Percentiles rank a stretch among this genome's conserved stretches.
Conservation (phyloP, 176 grass and related monocot species). For the Ampelocalamus luodianensis region DNA sequence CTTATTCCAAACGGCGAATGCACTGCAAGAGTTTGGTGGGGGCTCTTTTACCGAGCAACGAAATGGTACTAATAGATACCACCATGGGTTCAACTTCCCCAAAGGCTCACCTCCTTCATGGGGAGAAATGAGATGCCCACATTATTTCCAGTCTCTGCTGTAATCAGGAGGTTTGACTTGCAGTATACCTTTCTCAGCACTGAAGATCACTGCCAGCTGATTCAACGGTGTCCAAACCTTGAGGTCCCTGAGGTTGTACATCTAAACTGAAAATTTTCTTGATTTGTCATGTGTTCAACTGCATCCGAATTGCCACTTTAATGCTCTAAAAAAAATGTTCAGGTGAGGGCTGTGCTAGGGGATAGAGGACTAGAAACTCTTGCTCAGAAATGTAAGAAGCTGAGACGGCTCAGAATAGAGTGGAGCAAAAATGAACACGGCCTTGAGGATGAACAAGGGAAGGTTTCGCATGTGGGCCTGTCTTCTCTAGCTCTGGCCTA, state of each 20-base stretch:
- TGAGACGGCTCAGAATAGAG: too few species aligned
- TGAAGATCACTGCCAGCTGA: background rate
- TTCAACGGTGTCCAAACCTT: background rate
- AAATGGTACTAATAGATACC: slow-evolving; percentile 16
- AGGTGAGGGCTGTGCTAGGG: slow-evolving; percentile 29
- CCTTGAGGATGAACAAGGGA: slow-evolving; percentile 29
- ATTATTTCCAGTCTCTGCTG: background rate
- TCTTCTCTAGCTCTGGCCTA: slow-evolving; percentile 9
- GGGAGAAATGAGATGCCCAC: slow-evolving; percentile 23
- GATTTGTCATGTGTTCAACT: background rate
- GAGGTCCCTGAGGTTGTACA: background rate
- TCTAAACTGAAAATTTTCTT: background rate
- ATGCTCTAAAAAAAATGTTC: background rate
- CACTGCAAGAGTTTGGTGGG: background rate
- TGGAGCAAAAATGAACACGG: slow-evolving; percentile 19
- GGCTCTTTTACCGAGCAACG: background rate
- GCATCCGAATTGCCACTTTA: background rate
- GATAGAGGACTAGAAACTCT: slow-evolving; percentile 20
- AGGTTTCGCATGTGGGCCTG: slow-evolving; percentile 34
- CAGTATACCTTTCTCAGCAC: too few species aligned
- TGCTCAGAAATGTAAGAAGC: background rate
- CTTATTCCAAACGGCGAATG: background rate
- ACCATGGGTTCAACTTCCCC: too few species aligned
- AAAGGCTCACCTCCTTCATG: background rate
- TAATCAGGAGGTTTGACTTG: background rate